These are phyloP conservation scores for Triglochin maritima DNA, from an alignment of 106 monocot species.

Conservation along the genomic window DNA sequence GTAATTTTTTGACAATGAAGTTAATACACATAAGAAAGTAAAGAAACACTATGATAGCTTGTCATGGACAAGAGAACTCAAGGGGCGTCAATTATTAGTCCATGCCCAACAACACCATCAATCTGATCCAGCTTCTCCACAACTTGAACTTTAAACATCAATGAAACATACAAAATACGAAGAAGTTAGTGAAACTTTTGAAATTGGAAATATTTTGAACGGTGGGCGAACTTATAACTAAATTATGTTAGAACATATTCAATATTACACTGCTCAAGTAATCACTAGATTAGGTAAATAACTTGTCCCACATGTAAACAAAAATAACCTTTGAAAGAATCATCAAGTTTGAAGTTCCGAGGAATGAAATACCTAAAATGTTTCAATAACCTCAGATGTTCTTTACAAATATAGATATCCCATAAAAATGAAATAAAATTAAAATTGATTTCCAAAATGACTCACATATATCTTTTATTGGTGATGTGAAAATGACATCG, in stretches of 20 bases:
- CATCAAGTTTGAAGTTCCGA: not conserved
- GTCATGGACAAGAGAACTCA: constrained; percentile 21
- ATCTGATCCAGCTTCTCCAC: constrained; percentile 44
- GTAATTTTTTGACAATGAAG: too few species aligned
- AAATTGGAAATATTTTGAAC: not conserved
- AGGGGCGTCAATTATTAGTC: constrained; percentile 41
- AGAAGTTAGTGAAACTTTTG: not conserved
- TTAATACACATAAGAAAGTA: not conserved
- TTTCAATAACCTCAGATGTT: not conserved
- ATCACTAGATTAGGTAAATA: too few species aligned
- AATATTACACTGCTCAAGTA: too few species aligned
- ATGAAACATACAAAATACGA: not conserved
- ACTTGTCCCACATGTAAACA: not conserved
- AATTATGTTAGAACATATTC: not conserved
- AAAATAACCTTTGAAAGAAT: not conserved
- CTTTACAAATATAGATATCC: not conserved
- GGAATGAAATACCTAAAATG: not conserved
- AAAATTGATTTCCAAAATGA: not conserved
- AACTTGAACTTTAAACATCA: constrained; percentile 34
- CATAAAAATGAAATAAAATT: constrained; percentile 1
- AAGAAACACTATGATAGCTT: not conserved
- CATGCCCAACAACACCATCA: constrained; percentile 69
- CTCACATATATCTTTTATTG: constrained; percentile 52
- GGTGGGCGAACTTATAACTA: not conserved
- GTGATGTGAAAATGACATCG: constrained; percentile 82